Base-by-base conservation (phyloP, 1,284 basidiomycete genomes). In the Trichosporon ovoides region DNA sequence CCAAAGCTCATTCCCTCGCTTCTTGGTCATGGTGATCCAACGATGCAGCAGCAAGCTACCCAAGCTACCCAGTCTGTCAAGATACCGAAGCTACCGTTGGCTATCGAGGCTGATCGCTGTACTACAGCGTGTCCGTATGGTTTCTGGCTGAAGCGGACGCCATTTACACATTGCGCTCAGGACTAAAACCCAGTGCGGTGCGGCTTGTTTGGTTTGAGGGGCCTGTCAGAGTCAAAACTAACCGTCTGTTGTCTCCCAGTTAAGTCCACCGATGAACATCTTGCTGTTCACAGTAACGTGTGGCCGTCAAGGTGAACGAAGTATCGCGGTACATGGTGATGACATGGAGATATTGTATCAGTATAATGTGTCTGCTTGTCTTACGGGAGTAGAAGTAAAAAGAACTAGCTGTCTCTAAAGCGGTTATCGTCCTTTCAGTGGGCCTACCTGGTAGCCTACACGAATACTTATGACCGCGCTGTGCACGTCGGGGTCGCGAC, bases 161-260 rank as follows among this genome's bases (percentile, higher is more conserved):
- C n/a, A n/a, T n/a, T n/a, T n/a, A n/a, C n/a, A n/a, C n/a, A n/a
- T n/a, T n/a, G n/a, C n/a, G n/a, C n/a, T n/a, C n/a, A n/a, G n/a
- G n/a, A n/a, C n/a, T n/a, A n/a, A n/a, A n/a, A n/a, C n/a, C n/a
- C n/a, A n/a, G n/a, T n/a, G n/a, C n/a, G n/a, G n/a, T n/a, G n/a
- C n/a, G n/a, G n/a, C n/a, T n/a, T n/a, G n/a, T n/a, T n/a, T n/a
- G n/a, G n/a, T n/a, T n/a, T n/a, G n/a, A n/a, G n/a, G n/a, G n/a
- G n/a, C n/a, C 43, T 48, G 28, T 48, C 22, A 48, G 20, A 24
- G 53, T 28, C 52, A 49, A 24, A 19, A 74, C 79, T 70, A 59
- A 83, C 92, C 91, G 80, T 96, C 93, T 71, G 89, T 92, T 65
- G 92, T 96, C 77, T 96, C 92, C 92, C 93, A 96, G 80, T 95